Evolutionary conservation across 345 rosid genomes (phyloP).

Genomic region (Reutealis trisperma): DNA sequence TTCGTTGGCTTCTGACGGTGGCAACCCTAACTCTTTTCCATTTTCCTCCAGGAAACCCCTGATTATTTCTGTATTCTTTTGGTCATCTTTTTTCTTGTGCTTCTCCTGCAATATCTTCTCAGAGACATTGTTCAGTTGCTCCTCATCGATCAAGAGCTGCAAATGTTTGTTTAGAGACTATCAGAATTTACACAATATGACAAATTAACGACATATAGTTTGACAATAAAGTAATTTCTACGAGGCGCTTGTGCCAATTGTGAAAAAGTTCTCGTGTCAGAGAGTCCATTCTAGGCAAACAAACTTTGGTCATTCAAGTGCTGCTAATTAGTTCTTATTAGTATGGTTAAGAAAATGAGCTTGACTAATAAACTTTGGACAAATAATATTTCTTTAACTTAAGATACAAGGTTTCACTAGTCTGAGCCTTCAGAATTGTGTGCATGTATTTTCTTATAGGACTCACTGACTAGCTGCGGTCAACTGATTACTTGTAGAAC

Average conservation of each 20-base stretch:
- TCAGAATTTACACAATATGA: not conserved
- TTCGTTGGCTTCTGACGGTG: conserved; percentile 63
- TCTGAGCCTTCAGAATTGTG: not conserved
- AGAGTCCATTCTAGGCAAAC: not conserved
- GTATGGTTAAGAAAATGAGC: not conserved
- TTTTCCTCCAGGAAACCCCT: conserved; percentile 52
- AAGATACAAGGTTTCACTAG: not conserved
- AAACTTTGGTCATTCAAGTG: not conserved
- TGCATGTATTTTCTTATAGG: not conserved
- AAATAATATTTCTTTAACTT: not conserved
- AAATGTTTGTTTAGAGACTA: conserved; percentile 13
- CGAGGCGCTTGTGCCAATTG: not conserved
- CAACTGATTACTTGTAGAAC: conserved; percentile 2
- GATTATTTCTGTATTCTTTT: conserved; percentile 31
- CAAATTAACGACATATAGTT: not conserved
- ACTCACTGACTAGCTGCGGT: not conserved
- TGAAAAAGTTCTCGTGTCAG: not conserved
- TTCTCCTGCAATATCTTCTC: conserved; percentile 42
- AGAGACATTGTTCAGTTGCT: conserved; percentile 40
- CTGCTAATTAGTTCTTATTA: not conserved
- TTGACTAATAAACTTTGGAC: not conserved
- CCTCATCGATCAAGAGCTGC: conserved; percentile 63
- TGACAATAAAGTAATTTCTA: not conserved
- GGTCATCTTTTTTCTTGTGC: conserved; percentile 24
- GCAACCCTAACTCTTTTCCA: conserved; percentile 70